Evolutionary conservation across 2,329 filamentous ascomycete species (phyloP).

Genomic region (Elsinoe australis): DNA sequence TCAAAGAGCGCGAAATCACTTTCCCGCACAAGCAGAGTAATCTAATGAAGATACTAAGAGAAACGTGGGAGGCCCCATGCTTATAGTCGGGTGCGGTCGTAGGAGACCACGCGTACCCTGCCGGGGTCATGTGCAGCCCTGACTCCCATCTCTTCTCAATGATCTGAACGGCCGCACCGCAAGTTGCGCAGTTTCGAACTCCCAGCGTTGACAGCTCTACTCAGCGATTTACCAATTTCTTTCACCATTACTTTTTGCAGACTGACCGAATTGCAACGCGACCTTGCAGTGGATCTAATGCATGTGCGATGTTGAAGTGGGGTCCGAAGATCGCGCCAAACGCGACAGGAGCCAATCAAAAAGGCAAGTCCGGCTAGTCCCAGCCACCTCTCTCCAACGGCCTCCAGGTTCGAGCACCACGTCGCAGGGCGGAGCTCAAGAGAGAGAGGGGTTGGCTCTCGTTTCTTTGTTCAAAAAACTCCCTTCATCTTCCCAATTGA

Average conservation of each 20-base stretch:
- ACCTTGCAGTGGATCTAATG: conserved; percentile 8
- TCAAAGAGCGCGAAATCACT: conserved; percentile 74
- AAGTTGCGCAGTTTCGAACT: background rate
- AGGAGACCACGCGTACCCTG: background rate
- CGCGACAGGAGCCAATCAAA: conserved; percentile 4
- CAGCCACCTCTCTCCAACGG: background rate
- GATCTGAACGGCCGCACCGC: background rate
- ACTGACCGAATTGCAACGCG: too few relatives aligned
- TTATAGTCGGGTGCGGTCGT: conserved; percentile 1
- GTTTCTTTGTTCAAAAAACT: conserved; percentile 10
- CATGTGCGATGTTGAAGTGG: conserved; percentile 8
- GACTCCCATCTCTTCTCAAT: background rate
- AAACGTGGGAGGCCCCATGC: conserved; percentile 65
- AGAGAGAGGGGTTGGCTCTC: conserved; percentile 15
- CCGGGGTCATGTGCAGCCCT: background rate
- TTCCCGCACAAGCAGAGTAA: conserved; percentile 92
- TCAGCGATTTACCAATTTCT: conserved; percentile 11
- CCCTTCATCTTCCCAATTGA: conserved; percentile 1
- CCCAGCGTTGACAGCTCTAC: conserved; percentile 3
- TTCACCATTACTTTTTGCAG: conserved; percentile 4
- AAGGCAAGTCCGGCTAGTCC: background rate
- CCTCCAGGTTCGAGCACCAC: background rate
- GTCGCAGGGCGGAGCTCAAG: background rate
- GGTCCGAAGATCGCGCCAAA: too few relatives aligned
- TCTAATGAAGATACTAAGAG: conserved; percentile 69